Conservation (phyloP, 2,329 filamentous ascomycete species). For the Colletotrichum gigasporum region DNA sequence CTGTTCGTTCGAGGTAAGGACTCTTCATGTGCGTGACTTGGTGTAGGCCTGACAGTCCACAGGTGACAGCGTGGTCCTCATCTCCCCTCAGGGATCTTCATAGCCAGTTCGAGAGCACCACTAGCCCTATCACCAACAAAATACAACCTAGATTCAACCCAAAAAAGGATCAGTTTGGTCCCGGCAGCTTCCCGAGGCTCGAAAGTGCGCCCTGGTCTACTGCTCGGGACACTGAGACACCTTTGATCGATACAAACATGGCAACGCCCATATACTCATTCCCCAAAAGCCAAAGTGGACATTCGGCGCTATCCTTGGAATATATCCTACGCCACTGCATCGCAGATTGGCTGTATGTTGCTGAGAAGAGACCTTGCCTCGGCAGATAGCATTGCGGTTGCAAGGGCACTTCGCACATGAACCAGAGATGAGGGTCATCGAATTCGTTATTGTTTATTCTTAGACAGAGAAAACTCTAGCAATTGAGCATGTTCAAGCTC, state of each 20-base stretch:
- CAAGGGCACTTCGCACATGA: not conserved
- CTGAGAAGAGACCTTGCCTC: not conserved
- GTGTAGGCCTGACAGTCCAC: constrained; percentile 35
- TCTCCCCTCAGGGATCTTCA: constrained; percentile 68
- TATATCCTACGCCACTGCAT: not conserved
- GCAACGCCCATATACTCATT: not conserved
- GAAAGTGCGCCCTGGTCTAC: not conserved
- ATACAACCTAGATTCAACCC: not conserved
- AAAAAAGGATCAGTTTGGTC: not conserved
- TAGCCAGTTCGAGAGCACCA: constrained; percentile 32
- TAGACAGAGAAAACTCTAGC: constrained; percentile 6
- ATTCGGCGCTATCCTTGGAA: not conserved
- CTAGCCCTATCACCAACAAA: not conserved
- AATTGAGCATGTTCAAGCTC: not conserved
- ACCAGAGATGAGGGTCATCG: not conserved
- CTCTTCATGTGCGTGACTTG: not conserved
- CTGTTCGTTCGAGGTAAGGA: constrained; percentile 90
- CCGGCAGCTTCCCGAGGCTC: no score
- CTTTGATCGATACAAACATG: not conserved
- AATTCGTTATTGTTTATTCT: not conserved
- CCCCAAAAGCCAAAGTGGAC: not conserved
- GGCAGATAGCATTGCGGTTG: no score
- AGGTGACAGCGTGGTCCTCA: constrained; percentile 80
- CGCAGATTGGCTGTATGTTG: not conserved
- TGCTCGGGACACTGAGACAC: not conserved